Conservation (phyloP, 1,284 basidiomycete species). For the Cutaneotrichosporon cutaneum region DNA sequence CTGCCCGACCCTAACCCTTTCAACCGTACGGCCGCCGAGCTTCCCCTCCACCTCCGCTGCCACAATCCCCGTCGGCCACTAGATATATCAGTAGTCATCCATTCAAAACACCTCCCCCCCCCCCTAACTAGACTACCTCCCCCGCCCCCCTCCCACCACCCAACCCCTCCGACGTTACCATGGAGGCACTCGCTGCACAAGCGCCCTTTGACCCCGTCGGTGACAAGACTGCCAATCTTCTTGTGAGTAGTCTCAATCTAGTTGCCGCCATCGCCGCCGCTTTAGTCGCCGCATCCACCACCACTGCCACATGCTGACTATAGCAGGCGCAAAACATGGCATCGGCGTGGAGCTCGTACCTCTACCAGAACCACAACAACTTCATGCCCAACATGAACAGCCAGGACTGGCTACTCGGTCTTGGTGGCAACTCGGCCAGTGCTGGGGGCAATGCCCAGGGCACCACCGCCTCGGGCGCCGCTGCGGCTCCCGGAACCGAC, state of each 20-base stretch:
- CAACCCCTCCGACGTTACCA: neutral
- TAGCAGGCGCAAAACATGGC: conserved; percentile 25
- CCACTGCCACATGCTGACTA: conserved; percentile 8
- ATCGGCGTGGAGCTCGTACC: conserved; percentile 46
- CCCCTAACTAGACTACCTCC: neutral
- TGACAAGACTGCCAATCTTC: conserved; percentile 18
- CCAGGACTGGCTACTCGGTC: conserved; percentile 31
- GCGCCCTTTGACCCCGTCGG: conserved; percentile 13
- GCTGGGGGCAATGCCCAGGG: conserved; percentile 1
- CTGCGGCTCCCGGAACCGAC: conserved; percentile 8
- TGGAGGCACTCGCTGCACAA: conserved; percentile 19
- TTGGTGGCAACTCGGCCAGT: conserved; percentile 24
- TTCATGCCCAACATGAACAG: conserved; percentile 33
- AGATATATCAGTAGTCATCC: conserved; percentile 2
- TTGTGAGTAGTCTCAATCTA: conserved; percentile 12
- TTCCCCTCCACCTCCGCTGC: neutral
- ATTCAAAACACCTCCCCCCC: neutral
- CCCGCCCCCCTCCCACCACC: neutral
- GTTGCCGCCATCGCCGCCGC: neutral
- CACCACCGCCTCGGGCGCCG: conserved; percentile 15
- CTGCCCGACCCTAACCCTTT: neutral
- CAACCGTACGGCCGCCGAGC: neutral
- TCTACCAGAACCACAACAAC: conserved; percentile 39
- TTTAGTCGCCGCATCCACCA: neutral
- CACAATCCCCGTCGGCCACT: neutral